Evolutionary conservation across 345 rosid genomes (phyloP), one percentile per base, ranked within the genome.

Genomic region (Populus nigra): DNA sequence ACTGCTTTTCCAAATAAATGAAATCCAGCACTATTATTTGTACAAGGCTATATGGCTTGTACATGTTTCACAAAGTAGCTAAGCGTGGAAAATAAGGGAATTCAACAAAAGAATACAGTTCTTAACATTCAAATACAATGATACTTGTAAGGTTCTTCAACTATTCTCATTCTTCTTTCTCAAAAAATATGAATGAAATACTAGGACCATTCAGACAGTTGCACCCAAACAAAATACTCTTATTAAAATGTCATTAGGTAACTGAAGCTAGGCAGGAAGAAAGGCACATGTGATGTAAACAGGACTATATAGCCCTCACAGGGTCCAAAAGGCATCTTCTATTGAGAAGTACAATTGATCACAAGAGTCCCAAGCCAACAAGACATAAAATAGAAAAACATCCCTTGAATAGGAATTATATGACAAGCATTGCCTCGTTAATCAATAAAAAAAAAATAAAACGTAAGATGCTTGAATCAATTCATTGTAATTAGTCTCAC

Each of bases 61-160:
- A 18, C 29, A 62, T 74, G 53, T 73, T 57, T 74, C 62, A 74
- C 29, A 62, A 73, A 73, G 50, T 16, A 43, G 45, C 39, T 17
- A 62, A 10, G 68, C 31, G 22, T 63, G 15, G 35, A 36, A 10
- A 74, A 62, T 5, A 73, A 73, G 29, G 16, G 47, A 74, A 74
- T 9, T 47, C 8, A 22, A 55, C 23, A 55, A 55, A 55, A n/a
- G 61, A 55, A 55, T 22, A 22, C 11, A 55, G 22, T 55, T 55
- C 61, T 55, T 55, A 23, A 55, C 61, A 22, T 55, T 55, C 25
- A 53, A 53, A n/a, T 22, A 55, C 61, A 55, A 55, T 55, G 65
- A 25, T 63, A 55, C 17, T 38, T 74, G 47, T 13, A 23, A 15
- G 68, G n/a, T 41, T 41, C 53, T 62, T 59, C 53, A 5, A 5